Evolutionary conservation across 1,284 basidiomycete species (phyloP).

Genomic region (Ustilago hordei): DNA sequence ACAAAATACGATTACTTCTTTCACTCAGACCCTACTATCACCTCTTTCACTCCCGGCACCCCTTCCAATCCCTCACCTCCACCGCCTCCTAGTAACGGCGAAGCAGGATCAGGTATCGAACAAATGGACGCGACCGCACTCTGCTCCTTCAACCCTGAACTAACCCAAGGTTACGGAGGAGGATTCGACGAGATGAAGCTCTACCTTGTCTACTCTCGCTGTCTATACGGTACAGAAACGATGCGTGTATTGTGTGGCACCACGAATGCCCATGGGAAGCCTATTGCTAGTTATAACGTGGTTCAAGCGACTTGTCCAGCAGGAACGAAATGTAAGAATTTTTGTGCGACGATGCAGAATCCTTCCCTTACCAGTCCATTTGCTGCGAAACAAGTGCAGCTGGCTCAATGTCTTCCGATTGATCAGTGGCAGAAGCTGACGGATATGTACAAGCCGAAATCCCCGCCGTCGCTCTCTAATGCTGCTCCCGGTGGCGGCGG

Average conservation of each 20-base stretch:
- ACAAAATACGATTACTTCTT: conserved; percentile 20
- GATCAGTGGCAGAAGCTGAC: conserved; percentile 18
- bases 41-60: conserved; percentile 13
- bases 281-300: conserved; percentile 9
- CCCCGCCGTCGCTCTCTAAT: not conserved
- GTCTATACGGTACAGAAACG: conserved; percentile 21
- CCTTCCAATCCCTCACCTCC: not conserved
- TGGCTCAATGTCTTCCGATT: conserved; percentile 28
- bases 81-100: not conserved
- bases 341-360: conserved; percentile 29
- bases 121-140: conserved; percentile 26
- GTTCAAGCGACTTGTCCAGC: conserved; percentile 28
- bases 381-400: conserved; percentile 31
- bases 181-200: conserved; percentile 20
- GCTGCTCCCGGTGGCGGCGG: not conserved
- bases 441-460: conserved; percentile 24
- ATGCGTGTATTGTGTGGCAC: conserved; percentile 32
- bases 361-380: conserved; percentile 20
- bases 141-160: conserved; percentile 26
- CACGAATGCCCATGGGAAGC: conserved; percentile 17
- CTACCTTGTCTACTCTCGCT: conserved; percentile 39
- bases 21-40: conserved; percentile 9
- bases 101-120: conserved; percentile 10
- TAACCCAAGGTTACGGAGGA: conserved; percentile 31
- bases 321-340: conserved; percentile 36